Evolutionary conservation across 1,139 yeast species (phyloP), one percentile per base, ranked within the genome.

Genomic region (Pichia kudriavzevii): DNA sequence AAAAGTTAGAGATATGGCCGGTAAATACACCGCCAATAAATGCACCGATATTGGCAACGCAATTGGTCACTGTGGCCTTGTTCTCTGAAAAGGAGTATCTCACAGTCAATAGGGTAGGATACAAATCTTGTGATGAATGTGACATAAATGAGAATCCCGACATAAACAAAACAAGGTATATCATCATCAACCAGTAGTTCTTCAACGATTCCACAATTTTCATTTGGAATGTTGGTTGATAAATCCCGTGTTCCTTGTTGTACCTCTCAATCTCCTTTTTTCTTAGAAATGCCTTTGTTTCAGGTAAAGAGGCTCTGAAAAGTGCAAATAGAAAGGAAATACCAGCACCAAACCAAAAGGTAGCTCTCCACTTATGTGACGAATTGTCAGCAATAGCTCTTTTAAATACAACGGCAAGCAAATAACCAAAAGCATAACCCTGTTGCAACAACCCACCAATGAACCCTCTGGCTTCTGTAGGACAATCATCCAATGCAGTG

Each of bases 261-360:
- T 52, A 55, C 31, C 48, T 42, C 46, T 58, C 55, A 31, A 59
- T 53, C 30, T 55, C 53, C 36, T 54, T 52, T 33, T 48, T 51
- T 39, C 47, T 49, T 40, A 35, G 53, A 57, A 67, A 77, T n/a
- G 70, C 67, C 33, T 73, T 72, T 7, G 81, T 75, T 51, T 78
- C 84, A 15, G 82, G 82, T 20, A 75, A 60, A 17, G 52, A 40
- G 36, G 67, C 43, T 56, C 87, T 68, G 69, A 76, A 75, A 25
- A 59, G 45, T 35, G 72, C 66, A 44, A 79, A 66, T 15, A 77
- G 54, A 25, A 72, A 68, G 18, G 81, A 77, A 10, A 79, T 70
- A 18, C 87, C 81, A 19, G 91, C 76, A 34, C 82, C 74, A 50
- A 84, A 80, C 87, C 91, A 81, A 57, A 77, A 79, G 44, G 82